Evolutionary conservation across 2,329 filamentous ascomycete genomes (phyloP).

Genomic region (Penicillium sp.): DNA sequence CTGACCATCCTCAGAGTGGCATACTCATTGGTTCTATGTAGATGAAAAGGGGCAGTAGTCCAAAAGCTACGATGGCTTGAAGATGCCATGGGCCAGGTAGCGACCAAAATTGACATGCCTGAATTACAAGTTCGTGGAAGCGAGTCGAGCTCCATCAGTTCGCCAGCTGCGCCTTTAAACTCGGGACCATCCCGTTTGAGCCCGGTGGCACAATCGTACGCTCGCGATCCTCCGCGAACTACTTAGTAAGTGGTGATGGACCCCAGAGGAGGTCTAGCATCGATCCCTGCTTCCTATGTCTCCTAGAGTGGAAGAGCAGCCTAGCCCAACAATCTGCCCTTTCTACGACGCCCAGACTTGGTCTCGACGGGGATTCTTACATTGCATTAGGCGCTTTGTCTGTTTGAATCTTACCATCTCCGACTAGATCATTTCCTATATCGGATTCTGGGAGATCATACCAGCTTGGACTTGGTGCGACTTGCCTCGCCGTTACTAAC

Average conservation of each 20-base stretch:
- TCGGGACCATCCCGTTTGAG: no score
- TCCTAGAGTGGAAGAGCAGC: constrained; percentile 13
- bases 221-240: no score
- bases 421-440: constrained; percentile 48
- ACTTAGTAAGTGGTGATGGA: constrained; percentile 42
- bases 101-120: constrained; percentile 17
- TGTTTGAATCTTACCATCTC: constrained; percentile 44
- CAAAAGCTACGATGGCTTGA: constrained; percentile 37
- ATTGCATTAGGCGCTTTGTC: constrained; percentile 42
- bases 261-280: constrained; percentile 36
- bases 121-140: no score
- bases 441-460: constrained; percentile 17
- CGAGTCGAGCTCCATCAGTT: no score
- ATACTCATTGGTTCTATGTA: constrained; percentile 8
- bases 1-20: background rate
- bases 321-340: constrained; percentile 2
- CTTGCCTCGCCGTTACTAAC: constrained; percentile 45
- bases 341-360: constrained; percentile 34
- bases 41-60: constrained; percentile 43
- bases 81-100: constrained; percentile 32
- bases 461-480: constrained; percentile 41
- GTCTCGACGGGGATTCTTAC: constrained; percentile 46
- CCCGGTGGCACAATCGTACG: no score
- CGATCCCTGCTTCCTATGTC: constrained; percentile 24
- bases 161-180: no score